Conservation (phyloP, 768 basidiomycete genomes). For the Tylopilus sp. region DNA sequence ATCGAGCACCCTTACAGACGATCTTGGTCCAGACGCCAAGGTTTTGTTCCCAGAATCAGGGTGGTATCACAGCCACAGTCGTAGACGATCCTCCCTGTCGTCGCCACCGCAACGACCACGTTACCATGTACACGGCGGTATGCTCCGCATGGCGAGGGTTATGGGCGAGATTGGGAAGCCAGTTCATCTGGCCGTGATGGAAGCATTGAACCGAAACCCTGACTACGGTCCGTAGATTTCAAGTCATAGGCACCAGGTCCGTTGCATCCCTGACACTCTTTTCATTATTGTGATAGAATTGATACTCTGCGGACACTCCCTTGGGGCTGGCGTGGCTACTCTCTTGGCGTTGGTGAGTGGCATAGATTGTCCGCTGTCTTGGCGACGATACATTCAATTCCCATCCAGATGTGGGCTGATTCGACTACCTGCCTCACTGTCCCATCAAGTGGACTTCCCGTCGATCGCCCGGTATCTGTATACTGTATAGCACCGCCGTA, state of each 20-base stretch:
- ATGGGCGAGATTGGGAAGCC: slow-evolving; percentile 79
- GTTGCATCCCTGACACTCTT: background rate
- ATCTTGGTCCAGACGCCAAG: slow-evolving; percentile 31
- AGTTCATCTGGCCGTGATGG: slow-evolving; percentile 69
- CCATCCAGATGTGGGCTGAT: slow-evolving; percentile 77
- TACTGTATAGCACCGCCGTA: slow-evolving; percentile 83
- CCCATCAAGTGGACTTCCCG: slow-evolving; percentile 66
- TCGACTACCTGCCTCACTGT: slow-evolving; percentile 70
- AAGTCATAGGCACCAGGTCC: background rate
- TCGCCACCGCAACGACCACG: slow-evolving; percentile 21
- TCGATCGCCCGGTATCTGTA: slow-evolving; percentile 61
- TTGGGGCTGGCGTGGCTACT: slow-evolving; percentile 79
- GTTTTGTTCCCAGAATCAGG: slow-evolving; percentile 35
- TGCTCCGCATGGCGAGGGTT: slow-evolving; percentile 71
- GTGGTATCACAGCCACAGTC: slow-evolving; percentile 22
- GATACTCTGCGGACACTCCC: slow-evolving; percentile 77
- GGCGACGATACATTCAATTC: background rate
- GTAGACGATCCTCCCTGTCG: slow-evolving; percentile 24
- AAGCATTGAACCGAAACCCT: slow-evolving; percentile 65
- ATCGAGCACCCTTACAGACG: slow-evolving; percentile 29
- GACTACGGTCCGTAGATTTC: slow-evolving; percentile 57
- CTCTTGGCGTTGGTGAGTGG: slow-evolving; percentile 65
- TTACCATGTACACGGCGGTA: slow-evolving; percentile 77
- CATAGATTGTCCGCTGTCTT: background rate
- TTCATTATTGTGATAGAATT: slow-evolving; percentile 43